These are phyloP conservation scores for Lipomyces chichibuensis DNA, from an alignment of 805 yeast species.

Conservation along the genomic window DNA sequence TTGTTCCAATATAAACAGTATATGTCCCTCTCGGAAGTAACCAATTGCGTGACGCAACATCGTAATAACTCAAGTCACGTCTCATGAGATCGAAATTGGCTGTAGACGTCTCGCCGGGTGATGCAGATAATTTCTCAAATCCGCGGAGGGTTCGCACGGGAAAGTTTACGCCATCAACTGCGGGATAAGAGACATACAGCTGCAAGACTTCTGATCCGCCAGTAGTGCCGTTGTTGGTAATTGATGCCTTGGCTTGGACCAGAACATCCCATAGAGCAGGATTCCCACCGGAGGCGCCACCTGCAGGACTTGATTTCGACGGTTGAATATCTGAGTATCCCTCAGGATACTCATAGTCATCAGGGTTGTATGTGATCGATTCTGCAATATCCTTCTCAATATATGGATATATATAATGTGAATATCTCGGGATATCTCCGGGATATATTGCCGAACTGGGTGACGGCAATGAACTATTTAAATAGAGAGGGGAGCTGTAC, in stretches of 20 bases:
- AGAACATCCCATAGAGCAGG: constrained; percentile 61
- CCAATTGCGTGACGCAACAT: constrained; percentile 60
- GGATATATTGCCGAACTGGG: constrained; percentile 45
- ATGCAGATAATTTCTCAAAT: constrained; percentile 56
- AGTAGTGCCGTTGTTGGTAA: constrained; percentile 54
- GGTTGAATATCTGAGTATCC: constrained; percentile 45
- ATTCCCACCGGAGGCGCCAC: constrained; percentile 63
- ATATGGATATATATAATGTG: constrained; percentile 39
- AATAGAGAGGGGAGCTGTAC: constrained; percentile 1
- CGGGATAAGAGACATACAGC: constrained; percentile 57
- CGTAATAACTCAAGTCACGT: constrained; percentile 63
- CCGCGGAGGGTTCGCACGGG: constrained; percentile 61
- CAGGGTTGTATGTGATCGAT: constrained; percentile 14
- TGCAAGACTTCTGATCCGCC: constrained; percentile 57
- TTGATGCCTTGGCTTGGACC: constrained; percentile 51
- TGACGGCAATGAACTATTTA: constrained; percentile 39
- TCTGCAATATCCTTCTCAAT: constrained; percentile 13
- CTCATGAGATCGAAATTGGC: constrained; percentile 53
- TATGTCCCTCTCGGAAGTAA: constrained; percentile 59
- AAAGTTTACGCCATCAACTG: constrained; percentile 49
- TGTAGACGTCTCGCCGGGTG: constrained; percentile 47
- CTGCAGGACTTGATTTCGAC: constrained; percentile 39
- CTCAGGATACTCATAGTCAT: constrained; percentile 46
- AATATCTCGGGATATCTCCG: constrained; percentile 43
- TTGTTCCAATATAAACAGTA: constrained; percentile 52